phyloP scores from a whole-genome alignment of 2,329 filamentous ascomycete species.

The Curvularia hawaiiensis region DNA sequence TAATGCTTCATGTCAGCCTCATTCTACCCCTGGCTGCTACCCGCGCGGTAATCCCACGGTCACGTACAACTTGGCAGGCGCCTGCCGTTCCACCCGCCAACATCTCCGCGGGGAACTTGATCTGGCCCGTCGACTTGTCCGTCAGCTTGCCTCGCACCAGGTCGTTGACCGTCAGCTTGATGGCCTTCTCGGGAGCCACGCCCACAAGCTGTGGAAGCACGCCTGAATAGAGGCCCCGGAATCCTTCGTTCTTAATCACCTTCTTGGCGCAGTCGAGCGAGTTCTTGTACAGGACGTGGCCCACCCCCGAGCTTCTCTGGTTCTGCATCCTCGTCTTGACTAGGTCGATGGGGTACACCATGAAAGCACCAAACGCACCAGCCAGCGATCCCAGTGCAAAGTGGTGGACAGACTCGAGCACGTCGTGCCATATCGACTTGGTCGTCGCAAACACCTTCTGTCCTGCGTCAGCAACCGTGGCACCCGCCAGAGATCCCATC shows the following conservation, averaged over 20 bases:
- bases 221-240: conserved; percentile 89
- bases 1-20: conserved; percentile 15
- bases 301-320: conserved; percentile 78
- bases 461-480: conserved; percentile 52
- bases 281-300: conserved; percentile 93
- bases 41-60: neutral
- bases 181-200: conserved; percentile 98
- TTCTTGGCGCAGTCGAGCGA: conserved; percentile 94
- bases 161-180: conserved; percentile 98
- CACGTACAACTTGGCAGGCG: conserved; percentile 89
- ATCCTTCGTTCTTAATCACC: conserved; percentile 89
- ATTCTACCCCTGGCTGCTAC: neutral
- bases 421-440: conserved; percentile 63
- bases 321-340: conserved; percentile 99
- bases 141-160: conserved; percentile 79
- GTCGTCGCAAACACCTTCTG: conserved; percentile 61
- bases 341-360: conserved; percentile 98
- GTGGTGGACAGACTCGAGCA: conserved; percentile 83
- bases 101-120: conserved; percentile 74
- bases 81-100: conserved; percentile 88
- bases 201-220: conserved; percentile 94
- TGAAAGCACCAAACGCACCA: conserved; percentile 96
- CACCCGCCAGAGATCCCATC: conserved; percentile 58
- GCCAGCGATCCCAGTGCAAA: conserved; percentile 88
- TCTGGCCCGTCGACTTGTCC: conserved; percentile 73